These are phyloP conservation scores for Hypoxylon cercidicola DNA, from an alignment of 495 filamentous ascomycete species.

Conservation along the genomic window DNA sequence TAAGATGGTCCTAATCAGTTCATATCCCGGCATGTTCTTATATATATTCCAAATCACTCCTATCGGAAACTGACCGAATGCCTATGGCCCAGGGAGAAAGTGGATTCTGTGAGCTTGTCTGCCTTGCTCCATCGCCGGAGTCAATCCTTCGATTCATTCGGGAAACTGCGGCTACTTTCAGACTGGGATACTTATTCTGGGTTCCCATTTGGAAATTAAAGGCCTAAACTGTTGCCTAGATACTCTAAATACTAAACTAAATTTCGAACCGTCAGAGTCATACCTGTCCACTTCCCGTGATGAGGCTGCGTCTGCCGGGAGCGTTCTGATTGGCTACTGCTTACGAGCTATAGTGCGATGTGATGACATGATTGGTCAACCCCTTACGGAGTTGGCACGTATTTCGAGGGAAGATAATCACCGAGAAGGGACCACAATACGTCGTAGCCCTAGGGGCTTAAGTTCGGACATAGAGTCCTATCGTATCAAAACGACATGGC, in stretches of 20 bases:
- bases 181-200: slow-evolving; percentile 14
- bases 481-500: slow-evolving; percentile 23
- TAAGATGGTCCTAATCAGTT: too few species aligned
- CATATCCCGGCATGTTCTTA: too few species aligned
- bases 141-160: slow-evolving; percentile 20
- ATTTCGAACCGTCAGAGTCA: slow-evolving; percentile 27
- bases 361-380: slow-evolving; percentile 30
- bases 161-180: slow-evolving; percentile 18
- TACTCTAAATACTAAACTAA: slow-evolving; percentile 17
- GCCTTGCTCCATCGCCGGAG: slow-evolving; percentile 10
- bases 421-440: slow-evolving; percentile 7
- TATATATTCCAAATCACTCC: not conserved
- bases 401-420: slow-evolving; percentile 27
- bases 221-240: slow-evolving; percentile 18
- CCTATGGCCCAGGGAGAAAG: not conserved
- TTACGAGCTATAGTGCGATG: slow-evolving; percentile 33
- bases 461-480: slow-evolving; percentile 32
- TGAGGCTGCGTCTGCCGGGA: slow-evolving; percentile 21
- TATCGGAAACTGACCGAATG: not conserved
- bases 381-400: slow-evolving; percentile 21
- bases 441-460: slow-evolving; percentile 21
- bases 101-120: not conserved
- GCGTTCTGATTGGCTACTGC: slow-evolving; percentile 27
- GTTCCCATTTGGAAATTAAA: slow-evolving; percentile 13
- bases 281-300: slow-evolving; percentile 12